A percentile compares a stretch with the other conserved stretches of the same genome.
phyloP scores from a whole-genome alignment of 164 flowering plant species.

The Chimonanthus salicifolius region DNA sequence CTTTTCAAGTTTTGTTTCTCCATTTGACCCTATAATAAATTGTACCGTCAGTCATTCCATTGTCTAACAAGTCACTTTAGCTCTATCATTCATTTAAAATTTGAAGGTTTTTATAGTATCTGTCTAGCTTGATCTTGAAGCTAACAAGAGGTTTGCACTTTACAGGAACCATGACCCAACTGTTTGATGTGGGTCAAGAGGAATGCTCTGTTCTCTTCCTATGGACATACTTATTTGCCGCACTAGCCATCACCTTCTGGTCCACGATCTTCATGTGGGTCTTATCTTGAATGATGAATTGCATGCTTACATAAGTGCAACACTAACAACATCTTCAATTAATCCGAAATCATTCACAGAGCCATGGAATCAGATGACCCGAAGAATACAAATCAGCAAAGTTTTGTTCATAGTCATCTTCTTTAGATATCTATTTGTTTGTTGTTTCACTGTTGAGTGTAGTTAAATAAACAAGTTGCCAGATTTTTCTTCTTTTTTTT shows the following conservation, averaged over 20 bases:
- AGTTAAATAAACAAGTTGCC: background rate
- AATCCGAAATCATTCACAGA: background rate
- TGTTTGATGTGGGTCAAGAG: conserved; percentile 76
- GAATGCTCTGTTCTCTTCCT: conserved; percentile 78
- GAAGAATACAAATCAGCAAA: too few species aligned
- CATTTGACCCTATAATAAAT: too few species aligned
- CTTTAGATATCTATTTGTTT: too few species aligned
- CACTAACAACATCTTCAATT: background rate
- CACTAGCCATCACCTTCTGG: conserved; percentile 72
- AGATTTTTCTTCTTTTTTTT: too few species aligned
- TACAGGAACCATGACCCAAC: conserved; percentile 82
- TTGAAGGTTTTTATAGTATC: background rate
- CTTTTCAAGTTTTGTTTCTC: too few species aligned
- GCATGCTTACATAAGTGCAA: background rate
- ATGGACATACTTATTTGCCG: conserved; percentile 80
- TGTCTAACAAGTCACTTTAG: background rate
- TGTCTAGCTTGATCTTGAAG: background rate
- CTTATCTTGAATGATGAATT: conserved; percentile 16
- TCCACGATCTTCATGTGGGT: conserved; percentile 71
- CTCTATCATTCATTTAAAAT: background rate
- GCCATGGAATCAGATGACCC: background rate
- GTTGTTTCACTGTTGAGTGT: background rate
- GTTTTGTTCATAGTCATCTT: too few species aligned
- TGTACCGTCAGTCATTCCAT: too few species aligned
- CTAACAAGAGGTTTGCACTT: background rate